phyloP scores from a whole-genome alignment of 192 early-diverging fungal species.

The Mortierella claussenii region DNA sequence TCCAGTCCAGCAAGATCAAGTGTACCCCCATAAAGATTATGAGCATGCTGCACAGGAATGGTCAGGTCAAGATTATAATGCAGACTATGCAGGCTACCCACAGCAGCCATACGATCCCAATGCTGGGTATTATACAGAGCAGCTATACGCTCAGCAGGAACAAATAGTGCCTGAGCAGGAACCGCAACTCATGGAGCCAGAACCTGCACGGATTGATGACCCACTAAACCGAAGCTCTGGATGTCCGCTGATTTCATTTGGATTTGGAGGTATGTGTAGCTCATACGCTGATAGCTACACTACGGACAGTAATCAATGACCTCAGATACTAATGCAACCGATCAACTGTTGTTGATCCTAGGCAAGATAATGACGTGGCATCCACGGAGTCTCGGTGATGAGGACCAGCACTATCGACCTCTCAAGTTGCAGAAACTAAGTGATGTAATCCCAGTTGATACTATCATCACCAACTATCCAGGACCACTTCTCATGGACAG shows the following conservation, averaged over 20 bases:
- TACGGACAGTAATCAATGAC: too few species aligned
- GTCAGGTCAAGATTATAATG: conserved; percentile 18
- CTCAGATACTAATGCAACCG: too few species aligned
- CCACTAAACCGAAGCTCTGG: conserved; percentile 57
- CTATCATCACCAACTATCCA: conserved; percentile 43
- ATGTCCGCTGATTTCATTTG: conserved; percentile 75
- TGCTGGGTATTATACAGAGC: conserved; percentile 27
- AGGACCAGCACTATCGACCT: not conserved
- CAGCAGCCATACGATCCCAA: conserved; percentile 33
- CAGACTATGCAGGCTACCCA: conserved; percentile 24
- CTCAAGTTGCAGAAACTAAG: not conserved
- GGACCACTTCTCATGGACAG: conserved; percentile 72
- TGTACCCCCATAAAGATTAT: conserved; percentile 4
- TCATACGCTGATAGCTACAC: too few species aligned
- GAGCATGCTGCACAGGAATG: conserved; percentile 24
- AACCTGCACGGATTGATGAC: conserved; percentile 40
- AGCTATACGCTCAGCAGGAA: conserved; percentile 30
- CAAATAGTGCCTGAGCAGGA: conserved; percentile 31
- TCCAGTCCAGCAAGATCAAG: conserved; percentile 15
- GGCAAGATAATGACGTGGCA: conserved; percentile 61
- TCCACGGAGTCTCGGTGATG: not conserved
- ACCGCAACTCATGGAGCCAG: conserved; percentile 11
- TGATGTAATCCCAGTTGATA: conserved; percentile 51
- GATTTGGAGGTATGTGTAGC: conserved; percentile 83
- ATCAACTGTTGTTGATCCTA: conserved; percentile 1